Base-by-base conservation (phyloP, 768 basidiomycete species). In the Rubroboletus satanas region DNA sequence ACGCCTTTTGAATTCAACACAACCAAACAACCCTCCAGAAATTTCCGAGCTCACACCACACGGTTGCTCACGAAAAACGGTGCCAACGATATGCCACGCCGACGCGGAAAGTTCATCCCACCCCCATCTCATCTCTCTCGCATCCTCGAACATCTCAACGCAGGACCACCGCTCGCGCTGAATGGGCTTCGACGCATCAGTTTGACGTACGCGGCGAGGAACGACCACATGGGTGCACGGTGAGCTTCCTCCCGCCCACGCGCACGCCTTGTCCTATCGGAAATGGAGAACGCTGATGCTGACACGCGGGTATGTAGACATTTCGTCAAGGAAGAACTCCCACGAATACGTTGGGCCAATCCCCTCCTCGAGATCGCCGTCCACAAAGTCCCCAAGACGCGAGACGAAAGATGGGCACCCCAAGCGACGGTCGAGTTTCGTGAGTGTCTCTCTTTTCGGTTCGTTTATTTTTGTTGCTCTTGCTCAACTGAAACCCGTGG, bases 141-240 rank as follows among this genome's bases (percentile, higher is more conserved):
- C 55, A 67, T 87, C 56, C 69, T 89, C 12, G 70, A 72, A 3
- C 65, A 74, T 11, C 76, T 90, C 36, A 83, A 76, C 29, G 66
- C 72, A 14, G 65, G 74, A 1, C 87, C 87, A 6, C 74, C 73
- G 42, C 79, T 87, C 10, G 67, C 72, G 1, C 68, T 89, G 2
- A 61, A 65, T 5, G 74, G 73, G 10, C 73, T 88, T 35, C 81
- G 79, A 53, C 71, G 73, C 11, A 66, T 89, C 28, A 80, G 74
- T 52, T 71, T 90, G 31, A 80, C 81, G 0, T 75, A 79, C 42
- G 86, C 85, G 2, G 73, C 74, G 32, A 74, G 75, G 62, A 87
- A 88, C 63, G 84, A 87, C 68, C 85, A 90, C 66, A 87, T 84
- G 65, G 87, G 87, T 59, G 86, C 87, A 28, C 78, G 86, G 89